phyloP scores from a whole-genome alignment of 495 filamentous ascomycete species.

The Tuber umbilicatum region DNA sequence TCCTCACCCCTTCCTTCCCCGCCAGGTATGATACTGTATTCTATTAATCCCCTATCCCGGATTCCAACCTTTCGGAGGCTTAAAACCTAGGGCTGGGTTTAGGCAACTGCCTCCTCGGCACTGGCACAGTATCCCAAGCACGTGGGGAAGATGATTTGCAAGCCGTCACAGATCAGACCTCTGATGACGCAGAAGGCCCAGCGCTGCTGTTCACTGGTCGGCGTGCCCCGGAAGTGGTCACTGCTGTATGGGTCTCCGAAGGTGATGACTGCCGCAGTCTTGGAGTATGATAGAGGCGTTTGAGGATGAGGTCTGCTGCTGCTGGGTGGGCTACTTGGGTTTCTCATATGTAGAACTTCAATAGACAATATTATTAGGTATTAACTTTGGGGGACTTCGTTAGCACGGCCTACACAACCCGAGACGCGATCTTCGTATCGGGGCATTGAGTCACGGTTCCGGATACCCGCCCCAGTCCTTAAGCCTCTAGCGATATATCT shows the following conservation, averaged over 20 bases:
- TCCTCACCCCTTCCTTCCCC: not conserved
- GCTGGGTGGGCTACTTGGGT: not conserved
- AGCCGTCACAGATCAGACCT: not conserved
- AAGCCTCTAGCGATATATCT: conserved; percentile 3
- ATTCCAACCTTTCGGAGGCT: not conserved
- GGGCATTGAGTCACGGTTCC: conserved; percentile 41
- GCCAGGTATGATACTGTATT: too few species aligned
- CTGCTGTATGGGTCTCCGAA: conserved; percentile 10
- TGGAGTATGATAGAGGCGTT: not conserved
- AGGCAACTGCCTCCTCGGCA: not conserved
- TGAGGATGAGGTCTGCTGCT: not conserved
- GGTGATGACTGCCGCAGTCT: not conserved
- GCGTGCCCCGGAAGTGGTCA: not conserved
- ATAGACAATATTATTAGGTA: not conserved
- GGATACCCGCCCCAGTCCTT: not conserved
- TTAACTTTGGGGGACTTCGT: not conserved
- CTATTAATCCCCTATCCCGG: too few species aligned
- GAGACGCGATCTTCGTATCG: conserved; percentile 52
- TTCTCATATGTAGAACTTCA: not conserved
- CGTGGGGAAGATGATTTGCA: not conserved
- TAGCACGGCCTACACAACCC: conserved; percentile 50
- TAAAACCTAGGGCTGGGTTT: not conserved
- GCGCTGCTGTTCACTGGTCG: conserved; percentile 2
- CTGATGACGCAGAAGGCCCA: not conserved
- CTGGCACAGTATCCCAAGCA: not conserved